These are phyloP conservation scores for Candida hungchunana DNA, from an alignment of 805 yeast genomes.

Conservation along the genomic window DNA sequence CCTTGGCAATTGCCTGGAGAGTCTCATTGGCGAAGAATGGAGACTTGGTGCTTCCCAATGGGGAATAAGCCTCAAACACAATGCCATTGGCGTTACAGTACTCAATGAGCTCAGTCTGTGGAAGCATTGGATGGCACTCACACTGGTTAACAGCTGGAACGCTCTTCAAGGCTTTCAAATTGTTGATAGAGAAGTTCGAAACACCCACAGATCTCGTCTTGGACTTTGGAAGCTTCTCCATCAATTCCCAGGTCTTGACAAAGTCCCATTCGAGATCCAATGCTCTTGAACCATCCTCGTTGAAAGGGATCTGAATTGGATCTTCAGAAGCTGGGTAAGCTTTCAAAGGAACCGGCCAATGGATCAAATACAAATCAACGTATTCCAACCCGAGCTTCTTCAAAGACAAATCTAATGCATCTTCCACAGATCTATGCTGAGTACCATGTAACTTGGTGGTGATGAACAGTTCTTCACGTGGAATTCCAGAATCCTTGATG, in stretches of 20 bases:
- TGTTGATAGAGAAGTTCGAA: constrained; percentile 22
- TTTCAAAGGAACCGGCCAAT: constrained; percentile 65
- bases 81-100: constrained; percentile 15
- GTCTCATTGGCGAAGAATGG: constrained; percentile 32
- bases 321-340: not conserved
- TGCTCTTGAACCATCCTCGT: constrained; percentile 39
- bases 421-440: constrained; percentile 36
- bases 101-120: constrained; percentile 13
- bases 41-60: constrained; percentile 17
- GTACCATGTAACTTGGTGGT: constrained; percentile 69
- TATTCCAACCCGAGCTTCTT: constrained; percentile 65
- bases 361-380: constrained; percentile 74
- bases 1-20: constrained; percentile 41
- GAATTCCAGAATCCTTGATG: constrained; percentile 49
- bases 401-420: constrained; percentile 55
- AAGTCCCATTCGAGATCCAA: constrained; percentile 57
- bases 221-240: constrained; percentile 15
- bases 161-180: constrained; percentile 14
- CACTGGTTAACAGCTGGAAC: constrained; percentile 23
- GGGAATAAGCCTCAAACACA: constrained; percentile 18
- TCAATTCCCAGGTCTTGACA: constrained; percentile 12
- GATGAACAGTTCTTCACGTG: constrained; percentile 60
- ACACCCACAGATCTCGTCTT: constrained; percentile 22
- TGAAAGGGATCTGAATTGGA: constrained; percentile 9
- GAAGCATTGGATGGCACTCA: constrained; percentile 22